Base-by-base conservation (phyloP, 768 basidiomycete genomes). In the Rhizopogon rudus region DNA sequence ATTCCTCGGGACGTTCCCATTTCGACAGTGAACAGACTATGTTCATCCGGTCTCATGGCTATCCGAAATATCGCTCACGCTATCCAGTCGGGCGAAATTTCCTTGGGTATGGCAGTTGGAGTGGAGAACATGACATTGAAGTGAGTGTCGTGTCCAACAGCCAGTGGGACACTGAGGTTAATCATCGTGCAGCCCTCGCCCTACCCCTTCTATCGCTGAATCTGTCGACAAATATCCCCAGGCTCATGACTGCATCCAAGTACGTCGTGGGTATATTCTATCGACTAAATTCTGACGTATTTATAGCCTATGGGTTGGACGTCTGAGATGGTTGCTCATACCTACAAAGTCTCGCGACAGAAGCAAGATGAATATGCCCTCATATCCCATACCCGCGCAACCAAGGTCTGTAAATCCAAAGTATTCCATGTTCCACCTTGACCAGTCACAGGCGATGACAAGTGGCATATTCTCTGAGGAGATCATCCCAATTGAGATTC, bases 1-100 rank as follows among this genome's bases (percentile, higher is more conserved):
- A 88, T 97, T 60, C 96, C 94, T 3, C 79, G 87, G 53, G 75
- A 86, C 59, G 86, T 93, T 13, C 88, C 95, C n/a, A 80, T 98
- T 58, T 89, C 89, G 20, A 88, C 90, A 10, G 84, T 98, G 52
- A 99, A 99, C 71, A 79, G 96, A 54, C 81, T 98, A 49, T 99
- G 96, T 71, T 91, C 93, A 2, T 95, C 93, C 0, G 94, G 95
- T 22, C 77, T 98, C 48, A 92, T 95, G 82, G 88, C 96, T n/a
- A 86, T 98, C 58, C 84, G 91, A 56, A 84, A 78, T 65, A 89
- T 98, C 49, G 93, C 94, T 16, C 88, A 96, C 68, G 81, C 88
- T 54, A 94, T 98, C 61, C 80, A 85, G 58, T 71, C 84, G 6
- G 88, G 90, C 22, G 92, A 98, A 64, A 86, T 87, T 28, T 85